phyloP scores from a whole-genome alignment of 768 basidiomycete genomes.

The Rubroboletus pulcherrimus region DNA sequence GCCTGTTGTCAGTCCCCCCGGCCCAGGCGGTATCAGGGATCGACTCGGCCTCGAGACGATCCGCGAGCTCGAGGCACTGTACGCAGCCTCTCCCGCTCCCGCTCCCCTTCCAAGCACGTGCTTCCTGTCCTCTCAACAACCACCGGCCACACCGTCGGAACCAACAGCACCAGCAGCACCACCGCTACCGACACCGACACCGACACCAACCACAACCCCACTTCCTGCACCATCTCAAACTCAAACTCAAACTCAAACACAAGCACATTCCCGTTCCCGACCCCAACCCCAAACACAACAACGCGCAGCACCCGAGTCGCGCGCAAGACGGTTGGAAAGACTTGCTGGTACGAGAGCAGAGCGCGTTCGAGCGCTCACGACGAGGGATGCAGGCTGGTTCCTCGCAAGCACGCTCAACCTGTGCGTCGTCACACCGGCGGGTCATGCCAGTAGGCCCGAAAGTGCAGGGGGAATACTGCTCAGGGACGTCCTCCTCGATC shows the following conservation, averaged over 20 bases:
- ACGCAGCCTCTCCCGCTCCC: neutral
- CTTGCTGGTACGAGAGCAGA: conserved; percentile 14
- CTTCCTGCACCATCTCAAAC: neutral
- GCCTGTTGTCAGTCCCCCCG: neutral
- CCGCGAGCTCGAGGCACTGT: conserved; percentile 25
- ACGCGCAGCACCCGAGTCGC: neutral
- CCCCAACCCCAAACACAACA: neutral
- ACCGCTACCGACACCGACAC: neutral
- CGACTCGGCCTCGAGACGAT: conserved; percentile 29
- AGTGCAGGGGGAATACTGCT: neutral
- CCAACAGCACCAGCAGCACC: neutral
- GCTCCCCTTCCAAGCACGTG: neutral
- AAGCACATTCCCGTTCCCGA: neutral
- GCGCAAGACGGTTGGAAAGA: conserved; percentile 3
- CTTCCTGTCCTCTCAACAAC: neutral
- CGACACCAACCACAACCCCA: neutral
- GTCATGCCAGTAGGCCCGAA: neutral
- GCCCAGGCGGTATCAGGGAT: conserved; percentile 9
- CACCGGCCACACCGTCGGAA: neutral
- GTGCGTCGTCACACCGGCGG: conserved; percentile 14
- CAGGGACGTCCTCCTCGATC: conserved; percentile 16
- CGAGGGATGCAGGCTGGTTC: conserved; percentile 27
- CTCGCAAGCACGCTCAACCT: conserved; percentile 25
- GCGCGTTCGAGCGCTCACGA: conserved; percentile 23
- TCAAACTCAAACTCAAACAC: neutral